Evolutionary conservation across 805 yeast genomes (phyloP), one percentile per base, ranked within the genome.

Genomic region (Pichia phayaonensis): DNA sequence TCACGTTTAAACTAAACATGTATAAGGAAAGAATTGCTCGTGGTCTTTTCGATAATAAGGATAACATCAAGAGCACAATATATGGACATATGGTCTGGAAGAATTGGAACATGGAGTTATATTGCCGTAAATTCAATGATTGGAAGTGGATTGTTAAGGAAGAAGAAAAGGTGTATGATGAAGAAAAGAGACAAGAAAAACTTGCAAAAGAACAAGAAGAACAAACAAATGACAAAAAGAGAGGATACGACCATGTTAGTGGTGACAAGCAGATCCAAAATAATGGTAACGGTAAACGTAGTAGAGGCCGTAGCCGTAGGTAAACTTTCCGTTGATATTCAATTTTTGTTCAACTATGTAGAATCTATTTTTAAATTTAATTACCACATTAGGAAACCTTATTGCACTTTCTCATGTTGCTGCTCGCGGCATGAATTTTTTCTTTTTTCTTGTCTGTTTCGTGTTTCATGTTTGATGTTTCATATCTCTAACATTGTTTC

Each of bases 1-100:
- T 89, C 63, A 82, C 96, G 0, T 73, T 80, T 31, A 81, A 83
- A 50, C 73, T 90, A 62, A 88, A 88, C 52, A 80, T 84, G 73
- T 88, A 84, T 65, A 86, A 95, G 59, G 98, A 92, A 63, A 76
- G 92, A 57, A 77, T 92, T 53, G 97, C 95, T 0, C 75, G 76
- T 23, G 83, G 82, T 52, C 69, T 92, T 53, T 60, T 71, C 26
- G 74, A 71, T 18, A 76, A 82, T 42, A 76, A 83, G 40, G 84
- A 79, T 39, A 73, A 75, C 54, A 85, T 94, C 42, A 90, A 94
- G 70, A 88, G 83, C 54, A 86, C 96, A 62, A 77, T 73, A 13
- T 94, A 92, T 61, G 99, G 99, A 36, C 80, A 84, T 62, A 76
- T 81, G 59, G 98, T 94, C 1, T 94, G 97, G 98, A 87, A 84